Evolutionary conservation across 164 flowering plant genomes (phyloP), one percentile per base, ranked within the genome.

Genomic region (Dillenia turbinata): DNA sequence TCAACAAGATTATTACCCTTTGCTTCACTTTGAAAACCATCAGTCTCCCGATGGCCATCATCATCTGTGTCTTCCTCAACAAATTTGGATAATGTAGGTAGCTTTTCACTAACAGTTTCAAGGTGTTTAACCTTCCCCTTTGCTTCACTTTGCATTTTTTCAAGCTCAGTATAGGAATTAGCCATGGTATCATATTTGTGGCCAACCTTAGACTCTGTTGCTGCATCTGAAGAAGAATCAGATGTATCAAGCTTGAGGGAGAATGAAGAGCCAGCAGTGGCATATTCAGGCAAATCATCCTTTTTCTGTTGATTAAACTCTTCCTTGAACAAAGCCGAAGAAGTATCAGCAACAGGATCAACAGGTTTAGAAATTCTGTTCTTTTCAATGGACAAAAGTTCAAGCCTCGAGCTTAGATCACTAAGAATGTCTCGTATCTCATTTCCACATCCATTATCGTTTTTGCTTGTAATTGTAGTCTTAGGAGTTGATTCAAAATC

Each of bases 341-440:
- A 56, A 12, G 60, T 63, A 52, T 61, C 68, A 60, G 53, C 65
- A 12, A 12, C 54, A 1, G 56, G 2, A 16, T 69, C 70, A 48
- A 26, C 48, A 2, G 1, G 56, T 60, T 64, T 77, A 9, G 80
- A 65, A 6, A 16, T 54, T 58, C 64, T 64, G 51, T 62, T 81
- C 72, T 78, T 94, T 73, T 90, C 85, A 56, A 95, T 81, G 1
- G 97, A 85, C 52, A 95, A 52, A 44, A 69, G 24, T 16, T 87
- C 89, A 63, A 95, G 78, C 78, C 67, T 84, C 1, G 88, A 69
- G 65, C 77, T 94, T 61, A 94, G 74, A 44, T 84, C 88, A 59
- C 80, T 78, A 11, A 91, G 77, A 51, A 92, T 82, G 66, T 83
- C 92, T 77, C 86, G 85, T 57, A 92, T 85, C 57, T 87, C 88